phyloP scores from a whole-genome alignment of 73 alveolate genomes.

The Tetrahymena malaccensis region DNA sequence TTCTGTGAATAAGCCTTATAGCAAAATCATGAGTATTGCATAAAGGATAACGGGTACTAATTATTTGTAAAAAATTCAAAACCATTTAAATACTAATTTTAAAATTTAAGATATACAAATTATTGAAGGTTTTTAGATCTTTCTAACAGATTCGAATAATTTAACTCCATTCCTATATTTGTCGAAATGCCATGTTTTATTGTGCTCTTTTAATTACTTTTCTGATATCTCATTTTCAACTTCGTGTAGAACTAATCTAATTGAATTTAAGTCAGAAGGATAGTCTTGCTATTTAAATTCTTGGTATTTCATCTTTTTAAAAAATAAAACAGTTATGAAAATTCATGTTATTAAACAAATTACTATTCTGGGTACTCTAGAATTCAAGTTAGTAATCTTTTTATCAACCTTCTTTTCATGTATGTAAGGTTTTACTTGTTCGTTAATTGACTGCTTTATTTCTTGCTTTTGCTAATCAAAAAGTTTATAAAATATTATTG shows the following conservation, averaged over 20 bases:
- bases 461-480: background rate
- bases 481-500: background rate
- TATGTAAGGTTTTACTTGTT: background rate
- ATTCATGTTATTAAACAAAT: background rate
- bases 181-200: conserved; percentile 25
- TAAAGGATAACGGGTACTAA: background rate
- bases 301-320: background rate
- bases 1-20: background rate
- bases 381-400: background rate
- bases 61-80: background rate
- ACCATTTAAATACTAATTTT: no score
- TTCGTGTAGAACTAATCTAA: background rate
- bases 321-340: no score
- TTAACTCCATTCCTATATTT: conserved; percentile 43
- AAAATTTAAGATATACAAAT: no score
- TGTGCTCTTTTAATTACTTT: background rate
- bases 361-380: background rate
- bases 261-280: background rate
- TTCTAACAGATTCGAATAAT: conserved; percentile 4
- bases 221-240: background rate
- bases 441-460: background rate
- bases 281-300: background rate
- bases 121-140: background rate
- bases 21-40: background rate
- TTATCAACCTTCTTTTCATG: background rate